Evolutionary conservation across 2,329 filamentous ascomycete species (phyloP).

Genomic region (Atkinsonella hypoxylon): DNA sequence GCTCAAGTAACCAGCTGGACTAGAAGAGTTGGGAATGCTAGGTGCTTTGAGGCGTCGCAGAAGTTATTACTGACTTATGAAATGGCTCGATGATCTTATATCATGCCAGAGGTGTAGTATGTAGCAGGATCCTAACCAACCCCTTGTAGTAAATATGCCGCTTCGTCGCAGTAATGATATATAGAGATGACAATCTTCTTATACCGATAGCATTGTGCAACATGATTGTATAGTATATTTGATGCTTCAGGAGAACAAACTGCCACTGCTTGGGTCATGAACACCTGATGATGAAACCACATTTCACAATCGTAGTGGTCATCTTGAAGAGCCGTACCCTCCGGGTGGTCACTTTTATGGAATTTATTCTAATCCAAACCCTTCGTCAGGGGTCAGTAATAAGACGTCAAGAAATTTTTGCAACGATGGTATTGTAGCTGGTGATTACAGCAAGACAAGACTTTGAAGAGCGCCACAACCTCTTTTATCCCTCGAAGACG

Average conservation of each 20-base stretch:
- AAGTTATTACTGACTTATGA: background rate
- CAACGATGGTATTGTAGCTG: too few species aligned
- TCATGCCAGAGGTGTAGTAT: background rate
- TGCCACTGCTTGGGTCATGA: too few species aligned
- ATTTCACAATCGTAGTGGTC: too few species aligned
- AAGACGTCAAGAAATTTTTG: too few species aligned
- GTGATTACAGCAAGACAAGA: background rate
- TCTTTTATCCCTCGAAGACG: background rate
- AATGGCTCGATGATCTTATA: background rate
- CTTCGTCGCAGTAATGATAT: background rate
- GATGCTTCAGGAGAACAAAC: background rate
- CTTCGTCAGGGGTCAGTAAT: too few species aligned
- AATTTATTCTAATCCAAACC: too few species aligned
- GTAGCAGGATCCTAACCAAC: background rate
- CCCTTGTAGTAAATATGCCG: constrained; percentile 1
- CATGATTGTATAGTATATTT: background rate
- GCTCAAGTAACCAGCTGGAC: background rate
- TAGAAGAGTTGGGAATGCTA: background rate
- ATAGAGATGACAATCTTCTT: background rate
- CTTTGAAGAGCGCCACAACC: background rate
- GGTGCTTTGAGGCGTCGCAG: background rate
- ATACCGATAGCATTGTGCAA: background rate
- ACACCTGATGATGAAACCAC: too few species aligned
- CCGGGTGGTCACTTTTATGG: too few species aligned
- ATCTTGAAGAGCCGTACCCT: too few species aligned